These are phyloP conservation scores for Rhodotorula sp. DNA, from an alignment of 1,284 basidiomycete genomes.

Conservation along the genomic window DNA sequence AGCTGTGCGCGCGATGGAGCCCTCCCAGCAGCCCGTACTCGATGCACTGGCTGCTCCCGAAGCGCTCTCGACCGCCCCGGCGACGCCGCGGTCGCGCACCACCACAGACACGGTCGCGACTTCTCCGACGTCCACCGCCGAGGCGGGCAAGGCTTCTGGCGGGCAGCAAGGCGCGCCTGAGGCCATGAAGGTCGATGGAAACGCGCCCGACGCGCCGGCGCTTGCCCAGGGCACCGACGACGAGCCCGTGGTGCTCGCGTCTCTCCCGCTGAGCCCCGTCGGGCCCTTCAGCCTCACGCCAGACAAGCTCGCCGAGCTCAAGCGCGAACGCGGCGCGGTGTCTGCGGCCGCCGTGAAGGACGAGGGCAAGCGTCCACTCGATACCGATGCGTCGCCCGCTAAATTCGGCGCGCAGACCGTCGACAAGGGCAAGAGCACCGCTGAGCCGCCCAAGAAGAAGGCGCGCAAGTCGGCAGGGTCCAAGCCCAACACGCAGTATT, in stretches of 20 bases:
- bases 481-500: constrained; percentile 27
- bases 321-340: not conserved
- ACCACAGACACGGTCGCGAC: not conserved
- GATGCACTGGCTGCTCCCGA: not conserved
- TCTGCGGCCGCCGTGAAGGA: not conserved
- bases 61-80: not conserved
- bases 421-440: not conserved
- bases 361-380: not conserved
- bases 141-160: not conserved
- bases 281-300: not conserved
- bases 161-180: not conserved
- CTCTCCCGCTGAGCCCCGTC: not conserved
- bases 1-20: not conserved
- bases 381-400: not conserved
- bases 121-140: not conserved
- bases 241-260: not conserved
- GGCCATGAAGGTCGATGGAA: not conserved
- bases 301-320: not conserved
- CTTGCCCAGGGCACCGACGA: not conserved
- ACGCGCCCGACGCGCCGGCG: not conserved
- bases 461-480: constrained; percentile 7
- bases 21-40: not conserved
- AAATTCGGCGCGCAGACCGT: not conserved
- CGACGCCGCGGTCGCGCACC: not conserved
- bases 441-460: constrained; percentile 15